These are phyloP conservation scores for Tricholoma sp. DNA, from an alignment of 768 basidiomycete species.

Conservation along the genomic window DNA sequence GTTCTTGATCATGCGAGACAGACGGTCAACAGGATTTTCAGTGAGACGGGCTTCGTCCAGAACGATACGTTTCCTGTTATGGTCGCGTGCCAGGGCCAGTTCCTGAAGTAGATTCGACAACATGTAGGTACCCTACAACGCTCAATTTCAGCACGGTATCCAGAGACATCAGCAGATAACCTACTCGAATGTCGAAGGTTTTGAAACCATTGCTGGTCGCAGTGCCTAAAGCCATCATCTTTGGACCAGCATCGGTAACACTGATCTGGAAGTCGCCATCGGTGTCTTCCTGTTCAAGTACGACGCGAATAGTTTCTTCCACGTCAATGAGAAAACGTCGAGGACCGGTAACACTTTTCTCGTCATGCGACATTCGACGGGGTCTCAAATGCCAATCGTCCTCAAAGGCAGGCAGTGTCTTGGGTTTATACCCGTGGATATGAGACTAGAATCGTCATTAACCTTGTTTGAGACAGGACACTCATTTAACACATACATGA, in stretches of 20 bases:
- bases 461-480: background rate
- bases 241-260: slow-evolving; percentile 93
- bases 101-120: slow-evolving; percentile 98
- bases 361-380: slow-evolving; percentile 89
- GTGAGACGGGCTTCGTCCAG: slow-evolving; percentile 98
- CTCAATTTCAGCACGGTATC: slow-evolving; percentile 7
- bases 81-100: slow-evolving; percentile 92
- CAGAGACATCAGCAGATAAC: slow-evolving; percentile 15
- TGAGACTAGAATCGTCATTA: slow-evolving; percentile 45
- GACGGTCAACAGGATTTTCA: slow-evolving; percentile 95
- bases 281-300: slow-evolving; percentile 97
- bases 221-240: slow-evolving; percentile 92
- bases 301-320: slow-evolving; percentile 94
- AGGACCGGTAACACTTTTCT: slow-evolving; percentile 74
- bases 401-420: slow-evolving; percentile 65
- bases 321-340: slow-evolving; percentile 95
- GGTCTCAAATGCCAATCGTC: slow-evolving; percentile 70
- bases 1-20: slow-evolving; percentile 95
- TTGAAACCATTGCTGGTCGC: slow-evolving; percentile 98
- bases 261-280: slow-evolving; percentile 97
- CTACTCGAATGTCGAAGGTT: slow-evolving; percentile 89
- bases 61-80: slow-evolving; percentile 92
- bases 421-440: slow-evolving; percentile 67
- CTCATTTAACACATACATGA: slow-evolving; percentile 54
- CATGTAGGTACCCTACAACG: slow-evolving; percentile 91